Evolutionary conservation across 257 asterid genomes (phyloP).

Genomic region (Orobanche coerulescens): DNA sequence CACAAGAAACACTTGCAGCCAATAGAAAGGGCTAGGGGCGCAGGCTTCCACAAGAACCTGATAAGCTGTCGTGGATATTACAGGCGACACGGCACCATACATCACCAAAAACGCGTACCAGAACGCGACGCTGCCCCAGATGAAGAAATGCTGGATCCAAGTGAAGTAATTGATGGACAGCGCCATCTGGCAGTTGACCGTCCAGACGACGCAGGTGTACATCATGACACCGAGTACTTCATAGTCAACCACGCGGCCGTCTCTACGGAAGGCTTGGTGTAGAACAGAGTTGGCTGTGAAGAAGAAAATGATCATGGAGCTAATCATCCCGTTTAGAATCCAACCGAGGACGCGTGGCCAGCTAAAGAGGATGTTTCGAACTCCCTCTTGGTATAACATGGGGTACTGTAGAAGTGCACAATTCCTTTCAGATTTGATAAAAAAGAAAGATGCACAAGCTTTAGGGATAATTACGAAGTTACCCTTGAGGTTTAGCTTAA

Average conservation of each 20-base stretch:
- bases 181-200: slow-evolving; percentile 94
- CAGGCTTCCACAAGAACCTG: slow-evolving; percentile 71
- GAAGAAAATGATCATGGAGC: slow-evolving; percentile 76
- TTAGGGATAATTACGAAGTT: background rate
- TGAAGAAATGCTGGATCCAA: slow-evolving; percentile 89
- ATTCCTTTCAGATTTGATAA: background rate
- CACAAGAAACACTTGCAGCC: slow-evolving; percentile 56
- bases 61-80: slow-evolving; percentile 57
- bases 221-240: slow-evolving; percentile 72
- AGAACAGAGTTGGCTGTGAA: slow-evolving; percentile 43
- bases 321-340: slow-evolving; percentile 69
- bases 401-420: slow-evolving; percentile 56
- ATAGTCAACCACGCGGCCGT: slow-evolving; percentile 63
- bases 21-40: slow-evolving; percentile 69
- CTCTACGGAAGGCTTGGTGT: slow-evolving; percentile 58
- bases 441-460: background rate
- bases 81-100: slow-evolving; percentile 59
- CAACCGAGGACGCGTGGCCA: slow-evolving; percentile 90
- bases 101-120: slow-evolving; percentile 67
- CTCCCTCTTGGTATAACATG: slow-evolving; percentile 67
- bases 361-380: slow-evolving; percentile 62
- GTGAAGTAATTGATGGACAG: slow-evolving; percentile 85
- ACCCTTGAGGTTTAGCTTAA: too few relatives aligned
- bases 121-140: slow-evolving; percentile 81
- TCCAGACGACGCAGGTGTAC: slow-evolving; percentile 86